phyloP scores from a whole-genome alignment of 345 rosid species.

The Xanthoceras sorbifolium region DNA sequence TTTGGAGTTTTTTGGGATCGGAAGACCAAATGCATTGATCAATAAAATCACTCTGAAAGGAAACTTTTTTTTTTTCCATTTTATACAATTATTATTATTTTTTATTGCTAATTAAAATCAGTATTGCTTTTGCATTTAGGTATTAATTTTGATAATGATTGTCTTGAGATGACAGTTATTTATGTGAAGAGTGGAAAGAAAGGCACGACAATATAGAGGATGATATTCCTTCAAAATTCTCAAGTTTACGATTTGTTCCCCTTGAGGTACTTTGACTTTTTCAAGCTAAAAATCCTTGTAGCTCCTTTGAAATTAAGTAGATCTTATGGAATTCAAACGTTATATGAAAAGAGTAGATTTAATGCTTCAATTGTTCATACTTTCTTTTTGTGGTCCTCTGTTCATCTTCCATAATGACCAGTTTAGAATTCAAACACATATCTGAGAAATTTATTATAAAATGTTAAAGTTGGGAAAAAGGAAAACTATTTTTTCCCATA shows the following conservation, averaged over 20 bases:
- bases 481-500: background rate
- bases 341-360: background rate
- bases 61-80: background rate
- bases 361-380: background rate
- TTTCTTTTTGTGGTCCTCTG: background rate
- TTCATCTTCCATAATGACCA: background rate
- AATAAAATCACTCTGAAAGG: background rate
- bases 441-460: background rate
- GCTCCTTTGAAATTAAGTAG: background rate
- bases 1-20: background rate
- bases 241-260: slow-evolving; percentile 61
- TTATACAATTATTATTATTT: background rate
- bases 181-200: slow-evolving; percentile 89
- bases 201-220: slow-evolving; percentile 54
- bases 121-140: slow-evolving; percentile 1
- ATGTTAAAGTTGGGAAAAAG: background rate
- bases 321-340: background rate
- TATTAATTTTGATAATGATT: background rate
- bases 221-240: slow-evolving; percentile 48
- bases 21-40: slow-evolving; percentile 1
- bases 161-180: slow-evolving; percentile 57
- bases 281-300: slow-evolving; percentile 11
- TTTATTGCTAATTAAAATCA: slow-evolving; percentile 1
- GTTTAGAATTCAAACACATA: background rate
- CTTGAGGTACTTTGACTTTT: slow-evolving; percentile 66